These are phyloP conservation scores for Rhododendron kiyosumense DNA, from an alignment of 148 eudicot genomes.

Conservation along the genomic window DNA sequence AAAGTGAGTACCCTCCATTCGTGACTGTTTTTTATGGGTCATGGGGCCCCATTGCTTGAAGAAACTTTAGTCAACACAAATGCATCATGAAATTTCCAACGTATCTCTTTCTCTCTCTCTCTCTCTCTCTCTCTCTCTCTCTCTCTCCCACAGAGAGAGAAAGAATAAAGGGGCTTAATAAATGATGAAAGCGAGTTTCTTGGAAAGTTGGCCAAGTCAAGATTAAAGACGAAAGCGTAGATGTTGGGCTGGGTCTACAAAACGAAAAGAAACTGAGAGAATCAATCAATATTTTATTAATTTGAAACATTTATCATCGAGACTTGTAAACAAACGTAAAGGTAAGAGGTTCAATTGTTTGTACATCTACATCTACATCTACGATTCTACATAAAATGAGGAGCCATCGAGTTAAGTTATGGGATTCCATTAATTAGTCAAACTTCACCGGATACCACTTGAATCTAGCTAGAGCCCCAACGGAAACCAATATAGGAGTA, in stretches of 20 bases:
- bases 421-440: neutral
- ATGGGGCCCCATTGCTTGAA: neutral
- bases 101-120: too few species aligned
- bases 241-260: neutral
- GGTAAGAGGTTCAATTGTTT: neutral
- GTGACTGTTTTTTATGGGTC: neutral
- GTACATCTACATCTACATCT: neutral
- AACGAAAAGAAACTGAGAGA: neutral
- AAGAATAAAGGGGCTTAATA: neutral
- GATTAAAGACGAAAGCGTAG: neutral
- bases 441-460: neutral
- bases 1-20: neutral
- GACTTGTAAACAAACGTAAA: neutral
- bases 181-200: neutral
- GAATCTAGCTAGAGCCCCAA: neutral
- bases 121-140: too few species aligned
- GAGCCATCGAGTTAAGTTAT: neutral
- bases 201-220: neutral
- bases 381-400: neutral
- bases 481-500: neutral
- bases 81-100: neutral
- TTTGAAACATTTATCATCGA: neutral
- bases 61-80: neutral
- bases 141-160: too few species aligned
- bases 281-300: neutral